Evolutionary conservation across 2,329 filamentous ascomycete species (phyloP).

Genomic region (Fusarium sp.): DNA sequence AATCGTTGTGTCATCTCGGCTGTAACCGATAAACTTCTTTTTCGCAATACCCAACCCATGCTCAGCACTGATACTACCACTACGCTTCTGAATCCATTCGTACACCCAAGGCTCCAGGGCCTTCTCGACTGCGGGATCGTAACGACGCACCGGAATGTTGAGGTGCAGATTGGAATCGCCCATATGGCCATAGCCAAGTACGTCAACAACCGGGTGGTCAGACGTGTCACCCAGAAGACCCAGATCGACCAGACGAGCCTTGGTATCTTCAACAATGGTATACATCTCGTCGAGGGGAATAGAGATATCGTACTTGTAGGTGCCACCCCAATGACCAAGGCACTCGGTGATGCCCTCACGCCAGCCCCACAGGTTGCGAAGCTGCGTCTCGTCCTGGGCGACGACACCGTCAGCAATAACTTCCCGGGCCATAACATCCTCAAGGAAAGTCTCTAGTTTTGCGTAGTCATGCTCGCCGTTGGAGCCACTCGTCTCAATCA

Average conservation of each 20-base stretch:
- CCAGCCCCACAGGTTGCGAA: slow-evolving; percentile 87
- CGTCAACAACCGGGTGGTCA: slow-evolving; percentile 82
- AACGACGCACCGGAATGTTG: slow-evolving; percentile 84
- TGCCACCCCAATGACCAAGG: slow-evolving; percentile 88
- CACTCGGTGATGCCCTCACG: slow-evolving; percentile 93
- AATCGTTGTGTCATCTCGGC: slow-evolving; percentile 86
- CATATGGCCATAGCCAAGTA: slow-evolving; percentile 99
- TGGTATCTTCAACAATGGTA: slow-evolving; percentile 85
- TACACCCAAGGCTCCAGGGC: slow-evolving; percentile 94
- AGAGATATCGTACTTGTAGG: slow-evolving; percentile 98
- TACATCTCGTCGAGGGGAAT: slow-evolving; percentile 92
- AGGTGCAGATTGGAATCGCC: slow-evolving; percentile 95
- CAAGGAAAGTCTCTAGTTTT: slow-evolving; percentile 90
- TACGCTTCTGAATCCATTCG: slow-evolving; percentile 90
- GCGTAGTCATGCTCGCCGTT: slow-evolving; percentile 93
- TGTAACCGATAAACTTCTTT: slow-evolving; percentile 95
- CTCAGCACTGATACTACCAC: slow-evolving; percentile 95
- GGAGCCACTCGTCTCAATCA: slow-evolving; percentile 95
- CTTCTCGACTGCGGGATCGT: slow-evolving; percentile 88
- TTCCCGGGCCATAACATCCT: slow-evolving; percentile 88
- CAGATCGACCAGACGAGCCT: slow-evolving; percentile 75
- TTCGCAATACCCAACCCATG: slow-evolving; percentile 95
- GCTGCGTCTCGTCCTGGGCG: slow-evolving; percentile 92
- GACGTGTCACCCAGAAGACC: slow-evolving; percentile 82
- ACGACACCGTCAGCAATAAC: slow-evolving; percentile 91